Base-by-base conservation (phyloP, 1,284 basidiomycete species). In the Leucocoprinus gongylophorus region DNA sequence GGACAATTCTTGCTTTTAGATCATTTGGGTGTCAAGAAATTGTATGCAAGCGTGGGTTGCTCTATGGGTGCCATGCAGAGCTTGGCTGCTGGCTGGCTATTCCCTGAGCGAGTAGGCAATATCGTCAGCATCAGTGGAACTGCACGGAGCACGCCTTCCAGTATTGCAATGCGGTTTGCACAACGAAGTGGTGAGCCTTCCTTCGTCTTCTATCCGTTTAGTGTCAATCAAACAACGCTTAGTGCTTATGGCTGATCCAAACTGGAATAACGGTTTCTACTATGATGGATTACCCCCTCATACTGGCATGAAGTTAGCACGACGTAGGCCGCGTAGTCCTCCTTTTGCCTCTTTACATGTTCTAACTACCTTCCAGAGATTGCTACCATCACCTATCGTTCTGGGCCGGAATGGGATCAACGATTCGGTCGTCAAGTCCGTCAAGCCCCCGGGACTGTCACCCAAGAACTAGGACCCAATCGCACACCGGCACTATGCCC, bases 61-160 rank as follows among this genome's bases (percentile, higher is more conserved):
- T 92, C 88, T 29, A 99, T 99, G 95, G 95, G 95, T 32, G 95
- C 86, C 2, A 98, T 99, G 95, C 93, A 95, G 70, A 94, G 90
- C 68, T 78, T 99, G 20, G 94, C 94, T n/a, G 85, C 94, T 13
- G 95, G 85, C 0, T 95, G 95, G 82, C 71, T 99, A n/a, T 84
- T 85, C 61, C 93, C 94, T 2, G 80, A 91, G 29, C 78, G 95
- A 18, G 92, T 98, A 0, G 83, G 81, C 1, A 90, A 92, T 63
- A 74, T 99, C 28, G 88, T 95, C 23, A 93, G 88, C 62, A 98
- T 99, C 61, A 93, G 89, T 58, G 97, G 94, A 6, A 95, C 92
- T 4, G 95, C 94, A 0, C 73, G 95, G 47, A 94, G 89, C 59
- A 92, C 85, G 40, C 90, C 97, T 3, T 85, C 90, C 18, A 91